These are phyloP conservation scores for Eragrostis tef DNA, from an alignment of 202 grass and related monocot genomes.

Conservation along the genomic window DNA sequence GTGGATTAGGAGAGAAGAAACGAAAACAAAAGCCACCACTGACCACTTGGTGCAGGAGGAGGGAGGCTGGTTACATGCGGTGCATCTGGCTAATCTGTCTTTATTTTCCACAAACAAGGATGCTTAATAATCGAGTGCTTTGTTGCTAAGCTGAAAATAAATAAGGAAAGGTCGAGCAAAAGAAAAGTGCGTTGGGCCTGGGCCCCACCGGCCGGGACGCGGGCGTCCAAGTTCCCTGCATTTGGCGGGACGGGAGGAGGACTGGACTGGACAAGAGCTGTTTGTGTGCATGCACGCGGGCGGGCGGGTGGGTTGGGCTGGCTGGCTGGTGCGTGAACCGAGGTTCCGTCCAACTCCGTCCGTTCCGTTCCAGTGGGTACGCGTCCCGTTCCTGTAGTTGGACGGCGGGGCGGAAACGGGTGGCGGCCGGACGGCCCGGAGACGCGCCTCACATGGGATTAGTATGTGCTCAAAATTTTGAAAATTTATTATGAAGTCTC, in stretches of 20 bases:
- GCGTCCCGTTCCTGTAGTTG: not conserved
- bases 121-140: not conserved
- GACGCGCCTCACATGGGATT: no score
- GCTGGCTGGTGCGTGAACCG: constrained; percentile 33
- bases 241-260: not conserved
- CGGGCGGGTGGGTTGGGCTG: not conserved
- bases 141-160: not conserved
- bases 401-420: not conserved
- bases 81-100: constrained; percentile 15
- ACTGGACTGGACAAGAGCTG: no score
- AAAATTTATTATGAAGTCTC: not conserved
- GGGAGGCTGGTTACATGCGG: constrained; percentile 8
- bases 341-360: not conserved
- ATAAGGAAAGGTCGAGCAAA: not conserved
- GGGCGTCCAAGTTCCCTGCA: constrained; percentile 36
- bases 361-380: constrained; percentile 15
- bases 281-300: no score
- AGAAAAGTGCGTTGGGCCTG: not conserved
- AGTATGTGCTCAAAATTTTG: not conserved
- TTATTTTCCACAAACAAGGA: no score
- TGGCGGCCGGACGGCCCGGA: not conserved
- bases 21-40: not conserved
- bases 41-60: no score
- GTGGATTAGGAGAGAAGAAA: not conserved
- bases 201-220: not conserved